Evolutionary conservation across 202 grass and related monocot species (phyloP).

Genomic region (Elaeis oleifera): DNA sequence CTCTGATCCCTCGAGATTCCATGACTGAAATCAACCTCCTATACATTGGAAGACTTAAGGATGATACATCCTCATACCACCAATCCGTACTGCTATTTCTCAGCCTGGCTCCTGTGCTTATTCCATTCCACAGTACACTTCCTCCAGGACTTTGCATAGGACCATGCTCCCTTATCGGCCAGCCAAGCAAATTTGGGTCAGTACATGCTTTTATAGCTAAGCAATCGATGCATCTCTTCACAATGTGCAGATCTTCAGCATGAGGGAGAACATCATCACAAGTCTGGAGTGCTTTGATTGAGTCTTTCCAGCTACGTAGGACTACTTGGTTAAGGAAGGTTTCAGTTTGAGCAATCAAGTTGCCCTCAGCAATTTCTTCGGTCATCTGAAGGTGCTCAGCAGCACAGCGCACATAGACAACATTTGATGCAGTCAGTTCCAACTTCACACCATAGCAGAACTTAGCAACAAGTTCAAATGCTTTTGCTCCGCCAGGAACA

Average conservation of each 20-base stretch:
- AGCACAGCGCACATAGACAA: conserved; percentile 7
- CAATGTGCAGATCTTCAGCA: conserved; percentile 8
- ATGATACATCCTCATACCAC: conserved; percentile 15
- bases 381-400: conserved; percentile 16
- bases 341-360: conserved; percentile 16
- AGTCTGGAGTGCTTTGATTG: conserved; percentile 5
- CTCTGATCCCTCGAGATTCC: background rate
- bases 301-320: conserved; percentile 11
- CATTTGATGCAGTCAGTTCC: conserved; percentile 13
- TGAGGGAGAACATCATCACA: conserved; percentile 11
- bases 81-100: conserved; percentile 11
- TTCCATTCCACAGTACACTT: conserved; percentile 18
- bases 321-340: conserved; percentile 13
- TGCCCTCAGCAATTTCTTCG: conserved; percentile 16
- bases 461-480: conserved; percentile 17
- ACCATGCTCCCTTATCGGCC: conserved; percentile 2
- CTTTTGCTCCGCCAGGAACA: conserved; percentile 12
- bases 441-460: conserved; percentile 21
- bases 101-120: conserved; percentile 12
- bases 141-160: conserved; percentile 18
- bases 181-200: background rate
- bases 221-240: conserved; percentile 11
- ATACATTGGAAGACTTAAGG: conserved; percentile 3
- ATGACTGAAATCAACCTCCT: conserved; percentile 17
- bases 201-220: conserved; percentile 11